Conservation (phyloP, 345 rosid species). For the Eucalyptus grandis region DNA sequence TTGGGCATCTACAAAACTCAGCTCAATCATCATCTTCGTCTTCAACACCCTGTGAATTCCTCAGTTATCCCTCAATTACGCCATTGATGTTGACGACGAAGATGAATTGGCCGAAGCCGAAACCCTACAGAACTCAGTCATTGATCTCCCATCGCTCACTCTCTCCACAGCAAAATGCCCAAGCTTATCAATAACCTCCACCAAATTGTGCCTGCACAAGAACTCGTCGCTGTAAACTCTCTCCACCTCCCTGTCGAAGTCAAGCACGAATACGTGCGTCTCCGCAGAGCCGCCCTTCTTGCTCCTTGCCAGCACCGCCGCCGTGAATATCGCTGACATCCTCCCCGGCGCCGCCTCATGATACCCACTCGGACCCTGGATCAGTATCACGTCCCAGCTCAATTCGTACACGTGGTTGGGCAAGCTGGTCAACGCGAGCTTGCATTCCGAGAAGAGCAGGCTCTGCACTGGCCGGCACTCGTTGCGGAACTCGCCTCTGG, state of each 20-base stretch:
- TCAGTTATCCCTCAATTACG: neutral
- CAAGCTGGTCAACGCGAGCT: neutral
- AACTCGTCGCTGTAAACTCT: neutral
- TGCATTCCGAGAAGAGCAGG: neutral
- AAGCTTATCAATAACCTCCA: neutral
- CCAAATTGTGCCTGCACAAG: neutral
- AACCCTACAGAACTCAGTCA: neutral
- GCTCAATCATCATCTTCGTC: neutral
- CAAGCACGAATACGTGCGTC: conserved; percentile 71
- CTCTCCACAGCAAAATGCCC: neutral
- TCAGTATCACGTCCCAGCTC: neutral
- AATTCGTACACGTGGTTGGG: neutral
- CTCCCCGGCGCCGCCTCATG: conserved; percentile 24
- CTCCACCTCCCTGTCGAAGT: neutral
- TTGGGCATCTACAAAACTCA: too few relatives aligned
- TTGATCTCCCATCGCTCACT: neutral
- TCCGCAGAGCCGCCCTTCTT: conserved; percentile 46
- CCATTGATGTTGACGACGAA: neutral
- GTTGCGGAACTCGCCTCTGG: neutral
- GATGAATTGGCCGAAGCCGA: neutral
- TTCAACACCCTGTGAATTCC: neutral
- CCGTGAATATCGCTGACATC: neutral
- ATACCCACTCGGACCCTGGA: too few relatives aligned
- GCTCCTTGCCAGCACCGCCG: conserved; percentile 15
- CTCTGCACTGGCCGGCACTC: neutral